These are phyloP conservation scores for Trypanosomatidae sp. DNA, from an alignment of 208 protist genomes.

Conservation along the genomic window DNA sequence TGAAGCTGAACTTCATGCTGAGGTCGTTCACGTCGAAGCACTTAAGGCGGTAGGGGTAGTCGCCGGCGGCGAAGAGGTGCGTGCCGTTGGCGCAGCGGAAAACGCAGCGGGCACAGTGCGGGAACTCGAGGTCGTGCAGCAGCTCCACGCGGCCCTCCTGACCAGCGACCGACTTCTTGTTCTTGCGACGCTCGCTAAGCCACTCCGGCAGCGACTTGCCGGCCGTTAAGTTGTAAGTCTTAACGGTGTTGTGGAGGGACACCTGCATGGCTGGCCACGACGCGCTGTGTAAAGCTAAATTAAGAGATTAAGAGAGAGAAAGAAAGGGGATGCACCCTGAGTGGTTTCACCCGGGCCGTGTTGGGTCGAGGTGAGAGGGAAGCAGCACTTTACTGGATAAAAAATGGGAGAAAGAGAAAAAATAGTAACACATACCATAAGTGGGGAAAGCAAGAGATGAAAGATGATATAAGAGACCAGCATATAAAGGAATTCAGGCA, in stretches of 20 bases:
- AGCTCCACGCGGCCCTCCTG: conserved; percentile 80
- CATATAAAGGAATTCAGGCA: no score
- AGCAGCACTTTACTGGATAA: no score
- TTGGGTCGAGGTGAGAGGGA: no score
- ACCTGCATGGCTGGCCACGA: conserved; percentile 86
- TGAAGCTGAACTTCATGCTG: conserved; percentile 92
- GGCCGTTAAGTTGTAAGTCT: conserved; percentile 88
- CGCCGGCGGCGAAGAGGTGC: conserved; percentile 83
- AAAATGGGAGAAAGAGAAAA: no score
- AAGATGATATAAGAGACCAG: no score
- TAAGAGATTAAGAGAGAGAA: no score
- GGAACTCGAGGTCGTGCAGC: conserved; percentile 90
- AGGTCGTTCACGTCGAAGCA: conserved; percentile 91
- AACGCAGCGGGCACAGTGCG: conserved; percentile 75
- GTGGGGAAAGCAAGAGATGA: no score
- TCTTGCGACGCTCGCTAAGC: conserved; percentile 75
- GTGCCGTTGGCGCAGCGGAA: conserved; percentile 85
- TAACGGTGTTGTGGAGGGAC: conserved; percentile 84
- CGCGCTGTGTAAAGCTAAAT: no score
- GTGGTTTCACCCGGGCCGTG: no score
- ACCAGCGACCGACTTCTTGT: conserved; percentile 43
- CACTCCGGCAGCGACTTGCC: conserved; percentile 88
- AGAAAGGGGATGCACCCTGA: no score
- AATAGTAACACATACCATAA: no score
- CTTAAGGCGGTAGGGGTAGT: conserved; percentile 89